Evolutionary conservation across 2,329 filamentous ascomycete species (phyloP), one percentile per base, ranked within the genome.

Genomic region (Trichothecium roseum): DNA sequence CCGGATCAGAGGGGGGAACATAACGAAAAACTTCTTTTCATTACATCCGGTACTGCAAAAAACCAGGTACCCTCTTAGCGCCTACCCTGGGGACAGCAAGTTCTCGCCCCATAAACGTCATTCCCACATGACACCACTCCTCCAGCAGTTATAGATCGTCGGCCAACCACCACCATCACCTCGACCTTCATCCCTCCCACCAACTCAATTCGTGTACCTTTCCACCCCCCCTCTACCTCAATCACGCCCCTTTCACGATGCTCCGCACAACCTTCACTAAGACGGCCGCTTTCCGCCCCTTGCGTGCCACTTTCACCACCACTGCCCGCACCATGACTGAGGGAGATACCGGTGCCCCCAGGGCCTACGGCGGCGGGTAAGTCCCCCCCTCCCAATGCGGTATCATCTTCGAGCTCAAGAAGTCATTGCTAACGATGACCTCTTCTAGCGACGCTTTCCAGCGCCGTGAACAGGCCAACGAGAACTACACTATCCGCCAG

Each of bases 401-500:
- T 32, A 18, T 28, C 12, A 6, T 26, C 31, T 24, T 14, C 30
- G 20, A 24, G 10, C 20, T 6, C 20, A 10, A 24, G 20, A 10
- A 24, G 20, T 10, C 20, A 24, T 24, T 24, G 20, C 20, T 24
- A 24, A 24, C 20, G 20, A 24, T 17, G 15, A 30, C 28, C 6
- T 6, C 15, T 8, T 32, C 49, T 46, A 94, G 89, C 50, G 89
- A 98, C 57, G 78, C 85, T 38, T 98, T 95, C 75, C 85, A 81
- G 66, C 82, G 81, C 66, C 86, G 91, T 51, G 91, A 98, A 66
- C 75, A 81, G 57, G 89, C 89, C 47, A 72, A 68, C 56, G 91
- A 96, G 68, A 81, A 87, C 59, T 75, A 76, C 49, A 84, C 83
- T 64, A 87, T 98, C 64, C 77, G 78, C 53, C 69, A 83, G 67